Evolutionary conservation across 2,329 filamentous ascomycete species (phyloP), one percentile per base, ranked within the genome.

Genomic region (Fusarium mundagurra): DNA sequence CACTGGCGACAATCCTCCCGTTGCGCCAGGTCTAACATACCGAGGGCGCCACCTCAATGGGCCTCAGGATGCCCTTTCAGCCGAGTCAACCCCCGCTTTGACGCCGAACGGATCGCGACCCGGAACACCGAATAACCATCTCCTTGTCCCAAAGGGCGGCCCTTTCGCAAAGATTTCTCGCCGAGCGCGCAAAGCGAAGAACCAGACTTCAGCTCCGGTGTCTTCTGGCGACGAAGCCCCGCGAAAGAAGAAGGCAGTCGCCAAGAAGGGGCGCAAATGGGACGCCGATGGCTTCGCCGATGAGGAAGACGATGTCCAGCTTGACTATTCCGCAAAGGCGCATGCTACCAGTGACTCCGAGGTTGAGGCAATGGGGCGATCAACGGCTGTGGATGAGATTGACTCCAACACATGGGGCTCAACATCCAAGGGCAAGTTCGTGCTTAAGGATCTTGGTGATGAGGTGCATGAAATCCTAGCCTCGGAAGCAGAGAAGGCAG

Each of bases 261-360:
- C 96, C 85, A 98, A 98, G 86, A 95, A 94, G 82, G 94, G 94
- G 77, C 91, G 96, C 72, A 95, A 93, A 80, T 99, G 96, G 96
- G 94, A 95, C 79, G 94, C 93, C 10, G 94, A 98, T 80, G 96
- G 96, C 8, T 86, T 92, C 76, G 94, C 94, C 12, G 94, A 95
- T 73, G 96, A 97, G 80, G 93, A 94, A 65, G 93, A 94, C 69
- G 91, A 90, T 77, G 88, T 92, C 22, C 90, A 94, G 67, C 87
- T 99, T 39, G 96, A 99, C 84, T 99, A 98, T 83, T 99, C 96
- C n/a, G 89, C 88, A 8, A 85, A 87, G 38, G 84, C 86, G 27
- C 88, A 87, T 53, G 85, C 85, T 31, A 85, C 85, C 45, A 88
- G 85, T 59, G 88, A 89, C 74, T 88, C 89, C 57, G 88, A 89